Evolutionary conservation across 2,329 filamentous ascomycete species (phyloP).

Genomic region (Sphaerostilbella broomeana): DNA sequence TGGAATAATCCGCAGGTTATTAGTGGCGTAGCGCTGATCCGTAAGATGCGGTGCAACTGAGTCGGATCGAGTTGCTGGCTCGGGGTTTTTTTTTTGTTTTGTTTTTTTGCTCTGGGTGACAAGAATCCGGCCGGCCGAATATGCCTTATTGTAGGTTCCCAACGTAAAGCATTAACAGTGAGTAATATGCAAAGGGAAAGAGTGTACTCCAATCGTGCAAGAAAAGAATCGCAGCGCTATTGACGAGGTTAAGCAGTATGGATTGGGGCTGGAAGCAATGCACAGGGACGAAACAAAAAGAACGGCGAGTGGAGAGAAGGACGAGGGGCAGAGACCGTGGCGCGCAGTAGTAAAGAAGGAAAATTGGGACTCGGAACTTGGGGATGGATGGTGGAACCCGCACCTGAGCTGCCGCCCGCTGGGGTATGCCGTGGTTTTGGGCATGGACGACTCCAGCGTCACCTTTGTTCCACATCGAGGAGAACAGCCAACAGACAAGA

Average conservation of each 20-base stretch:
- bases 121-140: conserved; percentile 14
- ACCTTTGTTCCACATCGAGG: conserved; percentile 10
- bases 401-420: conserved; percentile 11
- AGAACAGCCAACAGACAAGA: conserved; percentile 5
- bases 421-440: conserved; percentile 10
- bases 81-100: too few species aligned
- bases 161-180: too few species aligned
- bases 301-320: conserved; percentile 10
- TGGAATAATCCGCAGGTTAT: conserved; percentile 10
- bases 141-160: conserved; percentile 8
- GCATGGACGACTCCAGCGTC: conserved; percentile 11
- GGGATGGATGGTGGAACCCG: conserved; percentile 10
- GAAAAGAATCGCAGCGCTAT: conserved; percentile 12
- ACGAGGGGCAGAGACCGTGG: conserved; percentile 10
- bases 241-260: conserved; percentile 13
- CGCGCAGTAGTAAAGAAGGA: conserved; percentile 14
- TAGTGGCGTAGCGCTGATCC: conserved; percentile 9
- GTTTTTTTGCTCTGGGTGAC: too few species aligned
- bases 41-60: conserved; percentile 12
- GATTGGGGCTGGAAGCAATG: conserved; percentile 9
- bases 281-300: conserved; percentile 5
- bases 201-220: conserved; percentile 6
- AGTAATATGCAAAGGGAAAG: too few species aligned
- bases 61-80: too few species aligned
- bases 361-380: conserved; percentile 11